Percentiles rank a stretch among this genome's conserved stretches.
These are phyloP conservation scores for Teratosphaeria destructans DNA, from an alignment of 2,329 filamentous ascomycete genomes.

Conservation along the genomic window DNA sequence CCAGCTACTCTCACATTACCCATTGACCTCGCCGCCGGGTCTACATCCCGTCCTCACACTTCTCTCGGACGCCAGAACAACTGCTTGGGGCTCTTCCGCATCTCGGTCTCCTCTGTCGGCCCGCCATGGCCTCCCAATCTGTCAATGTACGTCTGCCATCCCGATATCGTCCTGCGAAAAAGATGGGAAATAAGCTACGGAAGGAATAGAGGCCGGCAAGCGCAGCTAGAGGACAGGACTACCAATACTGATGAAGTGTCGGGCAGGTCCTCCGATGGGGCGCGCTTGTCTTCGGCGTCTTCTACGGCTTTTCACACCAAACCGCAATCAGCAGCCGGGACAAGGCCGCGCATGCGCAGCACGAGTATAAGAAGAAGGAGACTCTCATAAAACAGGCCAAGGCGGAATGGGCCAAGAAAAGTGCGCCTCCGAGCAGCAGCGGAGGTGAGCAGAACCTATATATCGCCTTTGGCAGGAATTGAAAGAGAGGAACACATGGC, in stretches of 20 bases:
- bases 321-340: conserved; percentile 63
- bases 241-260: not conserved
- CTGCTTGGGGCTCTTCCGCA: not conserved
- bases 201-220: not conserved
- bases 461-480: not conserved
- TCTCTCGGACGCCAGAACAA: not conserved
- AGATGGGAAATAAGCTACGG: not conserved
- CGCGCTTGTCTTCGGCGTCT: conserved; percentile 78
- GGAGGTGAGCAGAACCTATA: conserved; percentile 16
- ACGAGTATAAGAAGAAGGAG: conserved; percentile 84
- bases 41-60: not conserved
- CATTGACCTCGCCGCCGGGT: not conserved
- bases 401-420: conserved; percentile 78
- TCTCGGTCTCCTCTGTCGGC: not conserved
- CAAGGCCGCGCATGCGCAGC: conserved; percentile 59
- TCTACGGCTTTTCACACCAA: conserved; percentile 96
- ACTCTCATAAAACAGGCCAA: conserved; percentile 87
- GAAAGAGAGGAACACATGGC: not conserved
- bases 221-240: not conserved
- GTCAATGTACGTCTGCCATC: conserved; percentile 39
- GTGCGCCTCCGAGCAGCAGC: conserved; percentile 37
- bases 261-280: conserved; percentile 90
- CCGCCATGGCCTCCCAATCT: conserved; percentile 37
- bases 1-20: not conserved
- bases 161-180: conserved; percentile 15